Base-by-base conservation (phyloP, 2,329 filamentous ascomycete species). In the Bipolaris victoriae region DNA sequence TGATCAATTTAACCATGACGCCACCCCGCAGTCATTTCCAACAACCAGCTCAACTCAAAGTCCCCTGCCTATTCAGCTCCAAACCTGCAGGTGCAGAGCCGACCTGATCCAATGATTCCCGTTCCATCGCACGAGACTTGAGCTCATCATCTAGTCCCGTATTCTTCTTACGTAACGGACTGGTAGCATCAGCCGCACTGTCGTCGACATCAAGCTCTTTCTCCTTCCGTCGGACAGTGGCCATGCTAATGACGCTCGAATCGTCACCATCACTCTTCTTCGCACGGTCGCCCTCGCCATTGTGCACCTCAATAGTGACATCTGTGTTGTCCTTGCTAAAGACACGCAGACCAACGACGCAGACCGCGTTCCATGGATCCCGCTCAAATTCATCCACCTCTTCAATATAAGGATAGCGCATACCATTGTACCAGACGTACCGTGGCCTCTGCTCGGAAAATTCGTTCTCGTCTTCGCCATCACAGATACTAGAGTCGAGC, bases 331-430 rank as follows among this genome's bases (percentile, higher is more conserved):
- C 81, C 57, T 83, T 80, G 9, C 80, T 82, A 65, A 85, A 87
- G 0, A 88, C 84, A 5, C 84, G 77, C 29, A 88, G 69, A 0
- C 85, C 85, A 4, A 87, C 80, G 15, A 87, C 84, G 59, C 83
- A 86, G 1, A 86, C 79, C 0, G 85, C 85, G 64, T 87, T 86
- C 85, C 85, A 88, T 0, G 84, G 84, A 58, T 83, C 81, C 16
- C 77, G 75, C 40, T 76, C 77, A 50, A 82, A 80, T 35, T 81
- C 77, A 26, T 79, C 78, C 43, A 78, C 74, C 1, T 78, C 77
- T 4, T 72, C 70, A 6, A 73, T 54, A 26, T 66, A 61, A 1
- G 64, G 67, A 35, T 67, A 64, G 31, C 69, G 64, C 13, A 64
- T 57, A 5, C 60, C 57, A 11, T 68, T 64, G 35, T 71, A 63